Base-by-base conservation (phyloP, 2,329 filamentous ascomycete species). In the Lachnellula suecica region DNA sequence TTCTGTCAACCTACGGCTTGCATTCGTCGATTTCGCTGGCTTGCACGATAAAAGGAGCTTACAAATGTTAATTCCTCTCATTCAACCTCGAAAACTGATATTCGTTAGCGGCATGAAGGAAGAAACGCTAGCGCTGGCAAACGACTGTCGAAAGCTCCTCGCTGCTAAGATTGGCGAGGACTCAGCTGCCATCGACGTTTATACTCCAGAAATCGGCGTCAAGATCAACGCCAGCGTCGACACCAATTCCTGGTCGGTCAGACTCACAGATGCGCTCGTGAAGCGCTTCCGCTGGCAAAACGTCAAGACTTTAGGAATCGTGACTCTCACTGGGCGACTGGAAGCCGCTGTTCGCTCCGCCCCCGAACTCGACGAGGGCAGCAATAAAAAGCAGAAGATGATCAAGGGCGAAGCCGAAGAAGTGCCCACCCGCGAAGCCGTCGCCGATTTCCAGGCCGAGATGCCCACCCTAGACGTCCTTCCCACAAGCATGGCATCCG, bases 221-320 rank as follows among this genome's bases (percentile, higher is more conserved):
- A 75, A 79, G 13, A 79, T 99, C 38, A 87, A 99, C 69, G 94
- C 93, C 11, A 97, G 92, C 65, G 93, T 97, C 38, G 94, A 99
- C 68, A 97, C 93, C 4, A 97, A 97, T 68, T 92, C 94, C 4
- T 99, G 95, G 94, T 87, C 89, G 22, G 89, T 99, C 54, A 96
- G 92, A 70, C 79, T 99, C 17, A 91, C 90, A 44, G 89, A 93
- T 61, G 76, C 82, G 41, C 82, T 99, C 19, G 88, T 96, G 53
- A 90, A 90, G 71, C 88, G 88, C 61, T 79, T 99, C 54, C 90
- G 89, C 66, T 97, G 94, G 94, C 94, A 97, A 73, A 92, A 90
- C 53, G 91, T 97, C 22, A 86, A 91, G 51, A 91, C 89, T 2
- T 76, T 97, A 7, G 89, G 91, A 35, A 90, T 99, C 52, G 93